phyloP scores from a whole-genome alignment of 1,284 basidiomycete genomes.

The Stygiomarasmius scandens region DNA sequence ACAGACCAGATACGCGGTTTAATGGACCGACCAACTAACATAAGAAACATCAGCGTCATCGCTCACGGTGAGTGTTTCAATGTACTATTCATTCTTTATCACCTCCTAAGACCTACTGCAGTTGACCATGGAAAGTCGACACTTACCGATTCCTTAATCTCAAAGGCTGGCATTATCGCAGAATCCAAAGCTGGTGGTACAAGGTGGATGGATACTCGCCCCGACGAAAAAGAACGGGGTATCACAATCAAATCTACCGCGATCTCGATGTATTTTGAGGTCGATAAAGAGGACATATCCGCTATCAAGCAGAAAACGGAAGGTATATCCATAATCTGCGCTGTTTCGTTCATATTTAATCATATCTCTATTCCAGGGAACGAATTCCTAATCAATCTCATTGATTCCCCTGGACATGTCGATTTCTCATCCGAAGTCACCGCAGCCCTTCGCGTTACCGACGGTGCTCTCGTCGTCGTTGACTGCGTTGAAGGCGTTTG shows the following conservation, averaged over 20 bases:
- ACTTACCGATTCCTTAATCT: conserved; percentile 97
- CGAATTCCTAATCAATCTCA: conserved; percentile 99
- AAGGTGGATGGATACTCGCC: conserved; percentile 97
- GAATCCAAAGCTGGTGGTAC: conserved; percentile 92
- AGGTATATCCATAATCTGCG: conserved; percentile 61
- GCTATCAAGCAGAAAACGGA: conserved; percentile 93
- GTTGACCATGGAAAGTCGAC: conserved; percentile 99
- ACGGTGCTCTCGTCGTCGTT: conserved; percentile 98
- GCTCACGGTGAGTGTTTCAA: conserved; percentile 75
- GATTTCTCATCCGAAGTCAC: conserved; percentile 99
- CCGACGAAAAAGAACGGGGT: conserved; percentile 99
- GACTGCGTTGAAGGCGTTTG: conserved; percentile 99
- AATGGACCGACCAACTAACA: conserved; percentile 92
- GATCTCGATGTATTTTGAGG: conserved; percentile 99
- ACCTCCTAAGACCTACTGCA: conserved; percentile 31
- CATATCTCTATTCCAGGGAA: conserved; percentile 57
- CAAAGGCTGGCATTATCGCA: conserved; percentile 99
- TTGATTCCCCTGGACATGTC: conserved; percentile 99
- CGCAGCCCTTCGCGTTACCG: conserved; percentile 98
- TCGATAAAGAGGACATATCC: conserved; percentile 86
- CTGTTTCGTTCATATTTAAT: conserved; percentile 56
- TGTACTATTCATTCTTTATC: not conserved
- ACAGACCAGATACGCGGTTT: conserved; percentile 87
- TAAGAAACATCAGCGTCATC: conserved; percentile 99
- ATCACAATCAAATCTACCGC: conserved; percentile 99